These are phyloP conservation scores for Elsinoe necatrix DNA, from an alignment of 2,329 filamentous ascomycete genomes.

Conservation along the genomic window DNA sequence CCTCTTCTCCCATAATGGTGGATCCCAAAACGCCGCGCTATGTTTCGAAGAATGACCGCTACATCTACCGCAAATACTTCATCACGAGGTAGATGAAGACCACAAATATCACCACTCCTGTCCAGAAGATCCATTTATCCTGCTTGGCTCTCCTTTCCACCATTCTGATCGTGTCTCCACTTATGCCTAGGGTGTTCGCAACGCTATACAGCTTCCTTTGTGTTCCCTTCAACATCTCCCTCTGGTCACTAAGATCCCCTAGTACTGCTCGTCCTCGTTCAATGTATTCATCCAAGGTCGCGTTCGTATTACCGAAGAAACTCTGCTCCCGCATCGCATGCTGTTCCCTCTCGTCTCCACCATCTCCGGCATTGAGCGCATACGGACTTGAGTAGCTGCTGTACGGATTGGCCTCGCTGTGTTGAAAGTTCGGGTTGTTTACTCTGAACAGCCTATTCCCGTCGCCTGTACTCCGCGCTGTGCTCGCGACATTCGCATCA, in stretches of 20 bases:
- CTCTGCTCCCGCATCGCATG: conserved; percentile 83
- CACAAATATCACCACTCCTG: conserved; percentile 77
- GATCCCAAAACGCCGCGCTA: conserved; percentile 14
- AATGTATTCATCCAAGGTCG: conserved; percentile 86
- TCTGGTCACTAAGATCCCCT: conserved; percentile 77
- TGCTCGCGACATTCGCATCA: conserved; percentile 38
- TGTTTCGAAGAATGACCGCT: neutral
- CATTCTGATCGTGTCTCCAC: conserved; percentile 94
- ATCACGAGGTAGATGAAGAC: conserved; percentile 85
- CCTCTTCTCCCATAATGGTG: neutral
- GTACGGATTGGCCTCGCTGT: conserved; percentile 34
- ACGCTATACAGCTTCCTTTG: conserved; percentile 86
- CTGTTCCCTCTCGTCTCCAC: conserved; percentile 48
- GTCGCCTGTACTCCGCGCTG: conserved; percentile 22
- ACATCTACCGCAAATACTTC: conserved; percentile 64
- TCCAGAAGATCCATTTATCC: conserved; percentile 98
- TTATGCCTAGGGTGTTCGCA: conserved; percentile 86
- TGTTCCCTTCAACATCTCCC: conserved; percentile 90
- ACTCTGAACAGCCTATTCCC: conserved; percentile 32
- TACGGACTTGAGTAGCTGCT: conserved; percentile 30
- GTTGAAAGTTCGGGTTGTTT: conserved; percentile 29
- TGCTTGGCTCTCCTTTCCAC: conserved; percentile 83
- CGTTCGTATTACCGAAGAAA: conserved; percentile 75
- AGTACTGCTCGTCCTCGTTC: conserved; percentile 84
- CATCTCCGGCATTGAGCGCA: conserved; percentile 21